A percentile compares a stretch with the other conserved stretches of the same genome.
phyloP scores from a whole-genome alignment of 805 yeast species.

The Sugiyamaella chiloensis region DNA sequence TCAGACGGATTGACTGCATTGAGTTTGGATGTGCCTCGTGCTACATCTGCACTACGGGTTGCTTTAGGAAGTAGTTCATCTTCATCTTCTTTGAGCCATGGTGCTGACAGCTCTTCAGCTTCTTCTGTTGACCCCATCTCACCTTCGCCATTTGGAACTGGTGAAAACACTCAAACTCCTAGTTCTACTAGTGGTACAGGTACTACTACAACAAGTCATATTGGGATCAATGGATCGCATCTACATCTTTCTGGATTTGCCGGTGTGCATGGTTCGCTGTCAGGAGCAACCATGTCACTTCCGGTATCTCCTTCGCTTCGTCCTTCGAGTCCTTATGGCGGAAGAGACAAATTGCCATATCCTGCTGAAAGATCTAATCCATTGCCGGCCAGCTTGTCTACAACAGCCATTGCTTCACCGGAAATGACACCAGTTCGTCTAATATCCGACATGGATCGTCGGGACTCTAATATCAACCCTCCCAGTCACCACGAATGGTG shows the following conservation, averaged over 20 bases:
- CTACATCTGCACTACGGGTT: background rate
- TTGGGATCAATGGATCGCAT: too few species aligned
- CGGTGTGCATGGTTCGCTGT: too few species aligned
- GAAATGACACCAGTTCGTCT: constrained; percentile 10
- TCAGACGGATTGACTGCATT: background rate
- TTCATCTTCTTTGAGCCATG: background rate
- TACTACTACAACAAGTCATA: too few species aligned
- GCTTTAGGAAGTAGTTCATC: background rate
- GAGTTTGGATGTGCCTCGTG: background rate
- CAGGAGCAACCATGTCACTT: constrained; percentile 5
- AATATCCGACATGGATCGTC: background rate
- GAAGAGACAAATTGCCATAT: constrained; percentile 18
- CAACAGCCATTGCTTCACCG: constrained; percentile 10
- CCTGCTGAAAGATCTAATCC: constrained; percentile 20
- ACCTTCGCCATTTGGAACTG: too few species aligned
- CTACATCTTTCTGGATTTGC: too few species aligned
- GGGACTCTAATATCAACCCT: constrained; percentile 42
- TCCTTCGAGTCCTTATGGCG: constrained; percentile 4
- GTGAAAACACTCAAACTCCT: too few species aligned
- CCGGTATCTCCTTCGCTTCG: constrained; percentile 11
- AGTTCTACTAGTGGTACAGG: too few species aligned
- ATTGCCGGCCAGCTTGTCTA: constrained; percentile 19
- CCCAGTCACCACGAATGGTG: constrained; percentile 45
- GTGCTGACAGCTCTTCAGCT: constrained; percentile 5
- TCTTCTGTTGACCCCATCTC: constrained; percentile 1